Evolutionary conservation across 1,284 basidiomycete species (phyloP).

Genomic region (Cerioporus squamosus): DNA sequence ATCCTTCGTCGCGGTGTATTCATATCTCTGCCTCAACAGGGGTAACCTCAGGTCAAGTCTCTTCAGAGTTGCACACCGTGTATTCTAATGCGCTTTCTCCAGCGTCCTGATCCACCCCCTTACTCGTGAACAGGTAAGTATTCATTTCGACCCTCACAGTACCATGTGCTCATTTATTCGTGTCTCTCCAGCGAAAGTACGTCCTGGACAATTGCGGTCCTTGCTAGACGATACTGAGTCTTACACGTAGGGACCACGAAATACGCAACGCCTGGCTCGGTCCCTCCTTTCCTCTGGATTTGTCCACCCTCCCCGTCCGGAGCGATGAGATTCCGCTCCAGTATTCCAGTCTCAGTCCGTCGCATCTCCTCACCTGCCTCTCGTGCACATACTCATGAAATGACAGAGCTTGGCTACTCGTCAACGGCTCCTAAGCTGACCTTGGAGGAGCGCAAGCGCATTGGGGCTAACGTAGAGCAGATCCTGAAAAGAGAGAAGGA

Average conservation of each 20-base stretch:
- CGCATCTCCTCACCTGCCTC: not conserved
- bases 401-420: constrained; percentile 58
- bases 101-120: constrained; percentile 75
- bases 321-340: constrained; percentile 65
- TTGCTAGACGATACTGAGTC: not conserved
- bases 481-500: constrained; percentile 54
- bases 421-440: constrained; percentile 44
- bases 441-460: constrained; percentile 50
- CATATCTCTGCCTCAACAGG: constrained; percentile 69
- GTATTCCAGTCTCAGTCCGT: constrained; percentile 69
- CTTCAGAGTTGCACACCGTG: not conserved
- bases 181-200: constrained; percentile 11
- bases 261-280: constrained; percentile 73
- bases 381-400: not conserved
- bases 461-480: constrained; percentile 54
- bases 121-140: constrained; percentile 64
- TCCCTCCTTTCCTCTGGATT: constrained; percentile 66
- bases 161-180: not conserved
- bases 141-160: not conserved
- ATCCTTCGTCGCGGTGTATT: constrained; percentile 73
- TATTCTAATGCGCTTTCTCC: not conserved
- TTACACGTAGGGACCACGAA: constrained; percentile 59
- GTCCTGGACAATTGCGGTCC: not conserved
- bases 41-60: constrained; percentile 62
- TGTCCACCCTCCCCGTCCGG: constrained; percentile 54